Evolutionary conservation across 164 flowering plant genomes (phyloP).

Genomic region (Amborella trichopoda): DNA sequence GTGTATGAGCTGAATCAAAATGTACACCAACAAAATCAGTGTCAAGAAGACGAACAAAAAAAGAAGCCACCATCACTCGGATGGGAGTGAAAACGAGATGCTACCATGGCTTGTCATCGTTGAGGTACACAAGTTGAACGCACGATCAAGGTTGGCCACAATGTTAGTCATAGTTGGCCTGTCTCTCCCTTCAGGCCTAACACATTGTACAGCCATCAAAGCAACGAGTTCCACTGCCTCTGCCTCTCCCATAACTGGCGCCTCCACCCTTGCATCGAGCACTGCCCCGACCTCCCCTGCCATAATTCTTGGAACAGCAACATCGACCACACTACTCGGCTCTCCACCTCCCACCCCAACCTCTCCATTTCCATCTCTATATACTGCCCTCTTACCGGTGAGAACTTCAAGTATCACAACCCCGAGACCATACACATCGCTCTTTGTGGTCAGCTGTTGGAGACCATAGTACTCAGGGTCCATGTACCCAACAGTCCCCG

Average conservation of each 20-base stretch:
- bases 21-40: too few species aligned
- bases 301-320: slow-evolving; percentile 56
- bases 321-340: slow-evolving; percentile 73
- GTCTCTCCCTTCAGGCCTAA: slow-evolving; percentile 80
- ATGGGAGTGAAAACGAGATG: too few species aligned
- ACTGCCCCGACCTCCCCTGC: slow-evolving; percentile 47
- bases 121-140: slow-evolving; percentile 37
- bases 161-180: slow-evolving; percentile 81
- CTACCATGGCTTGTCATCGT: slow-evolving; percentile 79
- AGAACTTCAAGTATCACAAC: slow-evolving; percentile 76
- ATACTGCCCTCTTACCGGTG: slow-evolving; percentile 85
- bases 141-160: slow-evolving; percentile 86
- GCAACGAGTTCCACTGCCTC: slow-evolving; percentile 95
- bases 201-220: slow-evolving; percentile 82
- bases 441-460: slow-evolving; percentile 81
- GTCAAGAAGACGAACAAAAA: too few species aligned
- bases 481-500: slow-evolving; percentile 95
- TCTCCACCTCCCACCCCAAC: slow-evolving; percentile 25
- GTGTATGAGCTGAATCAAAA: too few species aligned
- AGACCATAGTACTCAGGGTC: slow-evolving; percentile 94
- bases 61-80: too few species aligned
- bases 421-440: slow-evolving; percentile 94
- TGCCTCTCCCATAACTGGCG: slow-evolving; percentile 45
- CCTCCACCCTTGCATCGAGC: slow-evolving; percentile 58
- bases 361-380: slow-evolving; percentile 46